Conservation (phyloP, 2,329 filamentous ascomycete genomes). For the Hawksworthiomyces lignivorus region DNA sequence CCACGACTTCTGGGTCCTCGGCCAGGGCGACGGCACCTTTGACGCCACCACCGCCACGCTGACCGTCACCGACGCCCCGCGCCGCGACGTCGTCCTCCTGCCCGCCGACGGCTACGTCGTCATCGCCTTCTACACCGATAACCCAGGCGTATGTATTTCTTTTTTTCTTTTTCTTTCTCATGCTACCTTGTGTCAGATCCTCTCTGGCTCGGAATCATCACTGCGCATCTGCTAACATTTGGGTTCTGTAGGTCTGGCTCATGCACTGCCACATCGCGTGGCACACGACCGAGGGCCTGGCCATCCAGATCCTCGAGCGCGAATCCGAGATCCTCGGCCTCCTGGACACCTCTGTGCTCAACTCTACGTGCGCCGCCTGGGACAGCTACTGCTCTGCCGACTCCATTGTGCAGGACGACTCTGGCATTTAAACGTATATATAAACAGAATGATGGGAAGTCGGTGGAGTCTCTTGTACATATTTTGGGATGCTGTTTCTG, state of each 20-base stretch:
- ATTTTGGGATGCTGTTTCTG: no score
- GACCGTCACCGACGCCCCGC: constrained; percentile 29
- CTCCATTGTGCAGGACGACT: constrained; percentile 8
- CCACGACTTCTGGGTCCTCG: constrained; percentile 34
- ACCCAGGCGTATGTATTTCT: constrained; percentile 28
- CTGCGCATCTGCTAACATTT: no score
- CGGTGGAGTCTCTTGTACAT: no score
- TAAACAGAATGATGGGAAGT: no score
- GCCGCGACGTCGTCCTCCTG: constrained; percentile 36
- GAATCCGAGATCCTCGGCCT: constrained; percentile 3
- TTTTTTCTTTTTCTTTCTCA: neutral
- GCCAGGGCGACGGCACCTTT: constrained; percentile 12
- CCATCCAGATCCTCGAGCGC: constrained; percentile 40
- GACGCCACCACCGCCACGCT: constrained; percentile 14
- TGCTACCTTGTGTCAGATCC: no score
- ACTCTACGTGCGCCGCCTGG: constrained; percentile 6
- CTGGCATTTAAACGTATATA: constrained; percentile 11
- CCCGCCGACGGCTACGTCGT: constrained; percentile 33
- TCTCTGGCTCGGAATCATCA: no score
- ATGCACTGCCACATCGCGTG: constrained; percentile 48
- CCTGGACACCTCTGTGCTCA: constrained; percentile 15
- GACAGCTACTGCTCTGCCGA: constrained; percentile 2
- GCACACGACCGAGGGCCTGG: constrained; percentile 41
- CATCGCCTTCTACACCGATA: constrained; percentile 38
- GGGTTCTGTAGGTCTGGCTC: no score